A percentile compares a stretch with the other conserved stretches of the same genome.
phyloP scores from a whole-genome alignment of 768 basidiomycete species.

The Pilatotrama ljubarskyi region DNA sequence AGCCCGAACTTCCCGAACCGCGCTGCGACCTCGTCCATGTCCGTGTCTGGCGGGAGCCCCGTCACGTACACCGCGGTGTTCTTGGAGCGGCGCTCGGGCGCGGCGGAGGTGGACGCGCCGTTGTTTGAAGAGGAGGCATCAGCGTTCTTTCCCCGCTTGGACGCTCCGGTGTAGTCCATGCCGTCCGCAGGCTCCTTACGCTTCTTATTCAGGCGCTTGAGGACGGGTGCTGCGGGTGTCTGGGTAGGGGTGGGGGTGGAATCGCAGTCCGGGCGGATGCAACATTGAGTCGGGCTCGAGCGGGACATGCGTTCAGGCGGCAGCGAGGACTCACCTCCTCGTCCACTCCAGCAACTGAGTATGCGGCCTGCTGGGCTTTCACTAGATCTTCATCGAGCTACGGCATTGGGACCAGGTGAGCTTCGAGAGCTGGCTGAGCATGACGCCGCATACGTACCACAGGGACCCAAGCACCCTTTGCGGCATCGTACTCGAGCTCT shows the following conservation, averaged over 20 bases:
- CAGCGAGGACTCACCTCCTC: constrained; percentile 68
- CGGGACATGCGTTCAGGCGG: not conserved
- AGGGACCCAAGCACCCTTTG: constrained; percentile 79
- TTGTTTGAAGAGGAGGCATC: constrained; percentile 27
- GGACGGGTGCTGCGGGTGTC: constrained; percentile 86
- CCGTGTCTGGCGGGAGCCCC: constrained; percentile 75
- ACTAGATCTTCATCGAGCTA: constrained; percentile 78
- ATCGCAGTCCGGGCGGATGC: constrained; percentile 4
- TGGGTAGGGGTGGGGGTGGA: constrained; percentile 35
- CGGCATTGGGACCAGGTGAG: not conserved
- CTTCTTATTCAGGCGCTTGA: constrained; percentile 79
- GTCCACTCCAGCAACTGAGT: constrained; percentile 90
- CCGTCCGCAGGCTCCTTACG: constrained; percentile 72
- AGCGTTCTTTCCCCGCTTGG: constrained; percentile 64
- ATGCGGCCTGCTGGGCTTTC: constrained; percentile 92
- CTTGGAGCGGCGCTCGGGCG: constrained; percentile 69
- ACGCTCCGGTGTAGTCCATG: constrained; percentile 47
- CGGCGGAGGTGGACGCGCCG: constrained; percentile 11
- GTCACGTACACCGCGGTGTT: constrained; percentile 94
- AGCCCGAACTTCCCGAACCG: constrained; percentile 93
- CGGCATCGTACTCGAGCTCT: constrained; percentile 87
- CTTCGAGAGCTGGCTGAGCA: not conserved
- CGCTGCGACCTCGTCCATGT: constrained; percentile 70
- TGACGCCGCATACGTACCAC: constrained; percentile 49
- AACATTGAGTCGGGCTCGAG: not conserved